Conservation (phyloP, 2,329 filamentous ascomycete species). For the Xylariaceae sp. region DNA sequence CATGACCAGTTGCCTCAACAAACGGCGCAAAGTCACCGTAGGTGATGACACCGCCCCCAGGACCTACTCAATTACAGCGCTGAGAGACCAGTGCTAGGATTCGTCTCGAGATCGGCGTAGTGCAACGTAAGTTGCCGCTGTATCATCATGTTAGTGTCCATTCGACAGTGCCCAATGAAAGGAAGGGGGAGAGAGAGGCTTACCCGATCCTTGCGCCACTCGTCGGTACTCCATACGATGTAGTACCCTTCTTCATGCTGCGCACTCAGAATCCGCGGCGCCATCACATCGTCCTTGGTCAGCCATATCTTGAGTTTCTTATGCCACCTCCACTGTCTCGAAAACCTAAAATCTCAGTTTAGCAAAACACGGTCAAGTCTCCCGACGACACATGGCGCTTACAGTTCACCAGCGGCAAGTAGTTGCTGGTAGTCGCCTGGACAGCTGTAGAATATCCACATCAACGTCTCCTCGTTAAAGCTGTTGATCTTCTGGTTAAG, state of each 20-base stretch:
- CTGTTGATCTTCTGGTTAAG: constrained; percentile 60
- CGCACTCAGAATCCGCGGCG: constrained; percentile 52
- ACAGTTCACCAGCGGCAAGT: constrained; percentile 59
- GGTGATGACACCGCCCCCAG: not conserved
- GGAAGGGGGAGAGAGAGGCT: constrained; percentile 25
- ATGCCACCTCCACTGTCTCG: constrained; percentile 64
- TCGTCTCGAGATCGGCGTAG: constrained; percentile 56
- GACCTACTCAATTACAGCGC: constrained; percentile 9
- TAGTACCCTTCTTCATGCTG: constrained; percentile 61
- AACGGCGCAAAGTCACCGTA: too few species aligned
- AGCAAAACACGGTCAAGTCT: constrained; percentile 10
- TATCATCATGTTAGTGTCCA: constrained; percentile 8
- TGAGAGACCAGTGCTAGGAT: constrained; percentile 16
- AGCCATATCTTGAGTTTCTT: constrained; percentile 62
- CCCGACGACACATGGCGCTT: too few species aligned
- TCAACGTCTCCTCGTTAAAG: constrained; percentile 64
- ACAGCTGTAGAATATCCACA: constrained; percentile 66
- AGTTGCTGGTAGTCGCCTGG: constrained; percentile 58
- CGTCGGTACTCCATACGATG: constrained; percentile 58
- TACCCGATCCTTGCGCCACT: constrained; percentile 60
- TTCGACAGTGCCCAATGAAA: not conserved
- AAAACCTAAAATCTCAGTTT: constrained; percentile 40
- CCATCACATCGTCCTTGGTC: constrained; percentile 62
- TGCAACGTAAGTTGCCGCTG: constrained; percentile 57
- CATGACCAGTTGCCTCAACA: constrained; percentile 14